Conservation (phyloP, 1,284 basidiomycete species). For the Schizophyllum amplum region DNA sequence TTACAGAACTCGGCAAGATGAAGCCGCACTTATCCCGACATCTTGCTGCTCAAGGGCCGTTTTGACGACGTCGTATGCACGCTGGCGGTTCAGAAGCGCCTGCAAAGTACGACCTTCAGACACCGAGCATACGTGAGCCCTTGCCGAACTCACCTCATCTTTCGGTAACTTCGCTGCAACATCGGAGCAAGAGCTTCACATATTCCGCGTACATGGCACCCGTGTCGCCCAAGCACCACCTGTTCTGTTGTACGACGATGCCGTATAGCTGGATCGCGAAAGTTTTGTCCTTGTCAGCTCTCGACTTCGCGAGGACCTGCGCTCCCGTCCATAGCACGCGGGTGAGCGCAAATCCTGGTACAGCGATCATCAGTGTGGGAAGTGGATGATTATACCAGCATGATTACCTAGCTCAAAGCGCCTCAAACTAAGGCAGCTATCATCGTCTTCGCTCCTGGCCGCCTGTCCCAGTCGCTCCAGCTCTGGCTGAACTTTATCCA, state of each 20-base stretch:
- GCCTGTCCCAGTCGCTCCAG: background rate
- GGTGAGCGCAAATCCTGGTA: background rate
- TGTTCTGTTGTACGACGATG: background rate
- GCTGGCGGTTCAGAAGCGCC: background rate
- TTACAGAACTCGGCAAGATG: too few relatives aligned
- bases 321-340: background rate
- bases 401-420: background rate
- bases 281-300: background rate
- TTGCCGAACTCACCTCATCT: background rate
- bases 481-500: background rate
- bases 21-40: background rate
- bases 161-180: background rate
- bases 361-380: too few relatives aligned
- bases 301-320: background rate
- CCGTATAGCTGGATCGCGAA: background rate
- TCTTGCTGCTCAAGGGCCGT: background rate
- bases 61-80: background rate
- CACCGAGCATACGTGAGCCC: background rate
- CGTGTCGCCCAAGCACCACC: background rate
- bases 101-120: background rate
- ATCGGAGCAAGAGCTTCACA: background rate
- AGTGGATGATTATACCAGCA: too few relatives aligned
- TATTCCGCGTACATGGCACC: background rate
- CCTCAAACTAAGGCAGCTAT: background rate
- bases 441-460: background rate